Percentiles rank a stretch among this genome's conserved stretches.
These are phyloP conservation scores for Coemansia sp. DNA, from an alignment of 192 early-diverging fungal species.

Conservation along the genomic window DNA sequence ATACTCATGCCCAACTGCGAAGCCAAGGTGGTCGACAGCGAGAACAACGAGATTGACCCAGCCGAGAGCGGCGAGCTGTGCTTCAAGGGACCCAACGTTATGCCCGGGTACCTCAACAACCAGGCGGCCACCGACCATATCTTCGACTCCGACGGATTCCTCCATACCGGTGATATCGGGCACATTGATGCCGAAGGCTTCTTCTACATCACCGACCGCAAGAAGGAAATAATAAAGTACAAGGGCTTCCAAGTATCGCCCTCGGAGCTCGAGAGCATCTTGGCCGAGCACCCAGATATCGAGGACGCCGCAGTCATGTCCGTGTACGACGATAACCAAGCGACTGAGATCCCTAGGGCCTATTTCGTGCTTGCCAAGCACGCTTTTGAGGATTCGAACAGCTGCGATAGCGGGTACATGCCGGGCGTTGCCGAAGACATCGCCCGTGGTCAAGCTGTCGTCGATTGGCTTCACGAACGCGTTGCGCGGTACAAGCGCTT, in stretches of 20 bases:
- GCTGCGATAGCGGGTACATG: slow-evolving; percentile 3
- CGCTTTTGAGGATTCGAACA: slow-evolving; percentile 24
- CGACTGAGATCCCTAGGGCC: slow-evolving; percentile 76
- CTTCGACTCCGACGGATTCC: slow-evolving; percentile 73
- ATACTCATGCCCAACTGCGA: slow-evolving; percentile 68
- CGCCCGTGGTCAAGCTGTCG: slow-evolving; percentile 51
- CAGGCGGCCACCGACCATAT: slow-evolving; percentile 67
- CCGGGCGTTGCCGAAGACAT: slow-evolving; percentile 40
- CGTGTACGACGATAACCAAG: slow-evolving; percentile 62
- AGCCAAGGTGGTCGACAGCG: slow-evolving; percentile 73
- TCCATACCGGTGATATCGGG: slow-evolving; percentile 85
- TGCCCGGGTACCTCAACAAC: slow-evolving; percentile 86
- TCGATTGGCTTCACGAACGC: slow-evolving; percentile 59
- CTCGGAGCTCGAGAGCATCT: slow-evolving; percentile 78
- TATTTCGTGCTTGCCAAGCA: slow-evolving; percentile 64
- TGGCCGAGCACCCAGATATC: slow-evolving; percentile 70
- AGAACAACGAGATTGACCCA: slow-evolving; percentile 63
- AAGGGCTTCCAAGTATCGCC: slow-evolving; percentile 82
- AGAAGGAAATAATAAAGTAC: slow-evolving; percentile 92
- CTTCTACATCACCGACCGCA: slow-evolving; percentile 69
- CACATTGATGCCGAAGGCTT: slow-evolving; percentile 63
- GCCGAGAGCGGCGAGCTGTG: slow-evolving; percentile 86
- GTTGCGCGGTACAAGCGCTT: slow-evolving; percentile 76
- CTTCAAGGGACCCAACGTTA: slow-evolving; percentile 84
- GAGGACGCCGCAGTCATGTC: slow-evolving; percentile 71